Evolutionary conservation across 768 basidiomycete genomes (phyloP).

Genomic region (Podaxis sp.): DNA sequence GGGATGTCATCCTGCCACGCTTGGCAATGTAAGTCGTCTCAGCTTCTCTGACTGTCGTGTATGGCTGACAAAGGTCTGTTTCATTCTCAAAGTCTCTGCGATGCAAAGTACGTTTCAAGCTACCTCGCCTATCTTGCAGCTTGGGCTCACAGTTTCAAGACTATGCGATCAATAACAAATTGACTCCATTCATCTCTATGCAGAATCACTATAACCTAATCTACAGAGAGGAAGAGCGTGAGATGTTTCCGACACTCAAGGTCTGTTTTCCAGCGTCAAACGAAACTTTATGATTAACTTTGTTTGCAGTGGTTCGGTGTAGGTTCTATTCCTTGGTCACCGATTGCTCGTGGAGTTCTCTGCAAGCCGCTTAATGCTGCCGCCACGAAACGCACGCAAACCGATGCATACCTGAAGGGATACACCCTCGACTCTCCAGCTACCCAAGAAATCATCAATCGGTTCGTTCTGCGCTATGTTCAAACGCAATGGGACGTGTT

Average conservation of each 20-base stretch:
- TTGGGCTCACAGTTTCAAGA: slow-evolving; percentile 26
- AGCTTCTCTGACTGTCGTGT: neutral
- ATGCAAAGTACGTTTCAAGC: slow-evolving; percentile 44
- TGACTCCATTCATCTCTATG: slow-evolving; percentile 63
- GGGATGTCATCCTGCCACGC: slow-evolving; percentile 55
- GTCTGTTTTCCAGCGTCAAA: slow-evolving; percentile 17
- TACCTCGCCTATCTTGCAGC: too few species aligned
- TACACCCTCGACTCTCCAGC: slow-evolving; percentile 20
- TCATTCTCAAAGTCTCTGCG: slow-evolving; percentile 31
- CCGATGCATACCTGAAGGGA: slow-evolving; percentile 25
- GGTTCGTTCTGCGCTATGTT: slow-evolving; percentile 18
- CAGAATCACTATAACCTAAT: slow-evolving; percentile 59
- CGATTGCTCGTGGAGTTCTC: slow-evolving; percentile 50
- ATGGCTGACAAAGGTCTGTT: neutral
- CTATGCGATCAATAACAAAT: slow-evolving; percentile 53
- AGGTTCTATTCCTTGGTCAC: slow-evolving; percentile 57
- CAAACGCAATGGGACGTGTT: neutral
- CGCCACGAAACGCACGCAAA: slow-evolving; percentile 33
- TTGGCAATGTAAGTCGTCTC: slow-evolving; percentile 41
- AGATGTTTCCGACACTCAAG: slow-evolving; percentile 57
- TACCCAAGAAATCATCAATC: slow-evolving; percentile 31
- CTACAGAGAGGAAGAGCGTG: slow-evolving; percentile 62
- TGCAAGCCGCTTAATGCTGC: slow-evolving; percentile 35
- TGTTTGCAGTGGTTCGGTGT: slow-evolving; percentile 42
- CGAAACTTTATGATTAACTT: neutral